Conservation (phyloP, 1,284 basidiomycete species). For the Papiliotrema fonsecae region DNA sequence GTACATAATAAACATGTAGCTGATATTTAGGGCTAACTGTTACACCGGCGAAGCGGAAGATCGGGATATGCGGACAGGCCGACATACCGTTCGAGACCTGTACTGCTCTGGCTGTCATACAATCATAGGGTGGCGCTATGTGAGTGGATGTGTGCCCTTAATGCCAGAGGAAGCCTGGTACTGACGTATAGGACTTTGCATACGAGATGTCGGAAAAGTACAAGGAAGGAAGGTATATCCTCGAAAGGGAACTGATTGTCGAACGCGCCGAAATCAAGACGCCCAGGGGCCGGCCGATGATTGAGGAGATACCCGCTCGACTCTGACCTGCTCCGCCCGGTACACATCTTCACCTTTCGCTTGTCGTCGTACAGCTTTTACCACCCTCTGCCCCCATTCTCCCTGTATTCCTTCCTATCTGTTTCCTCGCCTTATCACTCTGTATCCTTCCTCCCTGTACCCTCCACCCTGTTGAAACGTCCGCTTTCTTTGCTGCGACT, state of each 20-base stretch:
- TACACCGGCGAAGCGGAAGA: slow-evolving; percentile 81
- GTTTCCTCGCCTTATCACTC: background rate
- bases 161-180: background rate
- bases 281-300: slow-evolving; percentile 19
- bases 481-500: background rate
- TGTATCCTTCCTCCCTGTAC: background rate
- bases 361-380: background rate
- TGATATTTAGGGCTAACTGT: slow-evolving; percentile 69
- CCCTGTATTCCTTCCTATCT: no score
- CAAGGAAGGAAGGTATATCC: slow-evolving; percentile 97
- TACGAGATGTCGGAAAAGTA: slow-evolving; percentile 88
- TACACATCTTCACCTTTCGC: background rate
- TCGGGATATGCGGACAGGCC: slow-evolving; percentile 92
- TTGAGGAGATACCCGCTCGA: slow-evolving; percentile 33
- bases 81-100: slow-evolving; percentile 93
- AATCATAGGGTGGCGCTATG: slow-evolving; percentile 96
- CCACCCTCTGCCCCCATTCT: background rate
- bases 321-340: slow-evolving; percentile 2
- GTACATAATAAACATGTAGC: background rate
- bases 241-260: slow-evolving; percentile 79
- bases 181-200: slow-evolving; percentile 67
- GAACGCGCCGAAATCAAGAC: slow-evolving; percentile 39
- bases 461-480: background rate
- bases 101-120: slow-evolving; percentile 83
- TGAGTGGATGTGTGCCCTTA: slow-evolving; percentile 49